phyloP scores from a whole-genome alignment of 768 basidiomycete species.

The Suillus americanus region DNA sequence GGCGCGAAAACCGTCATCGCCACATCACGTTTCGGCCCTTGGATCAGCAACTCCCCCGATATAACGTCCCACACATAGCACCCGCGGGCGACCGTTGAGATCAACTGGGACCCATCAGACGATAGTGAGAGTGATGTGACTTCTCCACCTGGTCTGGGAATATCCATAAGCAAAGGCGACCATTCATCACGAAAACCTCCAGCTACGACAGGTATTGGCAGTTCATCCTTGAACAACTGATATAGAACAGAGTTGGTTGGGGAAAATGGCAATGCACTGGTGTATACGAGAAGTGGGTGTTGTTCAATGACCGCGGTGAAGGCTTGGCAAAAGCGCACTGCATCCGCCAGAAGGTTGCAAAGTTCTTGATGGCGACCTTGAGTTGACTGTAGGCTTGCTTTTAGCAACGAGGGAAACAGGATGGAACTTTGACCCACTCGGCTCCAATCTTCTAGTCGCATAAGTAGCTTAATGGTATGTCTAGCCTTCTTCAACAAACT shows the following conservation, averaged over 20 bases:
- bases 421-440: constrained; percentile 16
- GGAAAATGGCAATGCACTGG: constrained; percentile 31
- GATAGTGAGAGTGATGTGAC: constrained; percentile 26
- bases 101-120: constrained; percentile 27
- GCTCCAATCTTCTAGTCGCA: constrained; percentile 27
- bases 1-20: constrained; percentile 29
- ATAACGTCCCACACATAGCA: constrained; percentile 28
- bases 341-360: constrained; percentile 21
- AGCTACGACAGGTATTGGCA: constrained; percentile 19
- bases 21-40: constrained; percentile 13
- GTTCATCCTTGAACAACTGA: constrained; percentile 26
- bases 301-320: constrained; percentile 31
- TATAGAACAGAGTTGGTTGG: constrained; percentile 27
- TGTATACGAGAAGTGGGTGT: constrained; percentile 33
- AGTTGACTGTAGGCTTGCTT: constrained; percentile 14
- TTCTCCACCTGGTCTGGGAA: constrained; percentile 15
- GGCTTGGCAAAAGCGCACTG: constrained; percentile 32
- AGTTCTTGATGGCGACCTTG: constrained; percentile 17
- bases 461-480: constrained; percentile 29
- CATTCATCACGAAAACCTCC: constrained; percentile 32
- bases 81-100: constrained; percentile 21
- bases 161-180: constrained; percentile 32
- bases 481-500: constrained; percentile 29
- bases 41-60: constrained; percentile 26
- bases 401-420: not conserved